A percentile compares a stretch with the other conserved stretches of the same genome.
Conservation (phyloP, 2,329 filamentous ascomycete species). For the Bipolaris cookei region DNA sequence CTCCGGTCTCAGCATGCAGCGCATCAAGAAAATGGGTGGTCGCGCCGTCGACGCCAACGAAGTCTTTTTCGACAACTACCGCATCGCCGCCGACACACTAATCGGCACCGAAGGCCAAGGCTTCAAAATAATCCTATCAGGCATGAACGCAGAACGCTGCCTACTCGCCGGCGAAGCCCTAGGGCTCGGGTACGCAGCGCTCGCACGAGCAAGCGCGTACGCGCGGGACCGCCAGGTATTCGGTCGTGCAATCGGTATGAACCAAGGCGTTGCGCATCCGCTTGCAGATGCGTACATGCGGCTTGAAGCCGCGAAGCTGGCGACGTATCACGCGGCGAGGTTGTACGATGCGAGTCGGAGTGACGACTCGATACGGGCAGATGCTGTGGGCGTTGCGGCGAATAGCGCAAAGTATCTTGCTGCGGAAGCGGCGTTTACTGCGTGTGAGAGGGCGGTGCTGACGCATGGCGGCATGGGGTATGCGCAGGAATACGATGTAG, state of each 20-base stretch:
- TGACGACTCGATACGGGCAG: slow-evolving; percentile 24
- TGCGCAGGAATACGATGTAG: slow-evolving; percentile 67
- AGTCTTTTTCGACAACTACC: slow-evolving; percentile 84
- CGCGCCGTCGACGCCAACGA: slow-evolving; percentile 84
- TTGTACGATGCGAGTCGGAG: slow-evolving; percentile 60
- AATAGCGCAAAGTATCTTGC: slow-evolving; percentile 65
- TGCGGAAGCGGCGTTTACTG: slow-evolving; percentile 66
- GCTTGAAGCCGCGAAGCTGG: slow-evolving; percentile 65
- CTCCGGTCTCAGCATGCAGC: slow-evolving; percentile 69
- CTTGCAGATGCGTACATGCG: slow-evolving; percentile 66
- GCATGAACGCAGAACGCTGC: slow-evolving; percentile 59
- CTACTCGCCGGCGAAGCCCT: slow-evolving; percentile 75
- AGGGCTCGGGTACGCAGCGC: slow-evolving; percentile 75
- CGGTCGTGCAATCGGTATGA: slow-evolving; percentile 63
- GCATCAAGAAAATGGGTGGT: slow-evolving; percentile 86
- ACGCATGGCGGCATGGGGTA: slow-evolving; percentile 69
- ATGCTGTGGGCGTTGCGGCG: slow-evolving; percentile 61
- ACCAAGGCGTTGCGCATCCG: slow-evolving; percentile 66
- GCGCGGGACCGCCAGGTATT: slow-evolving; percentile 61
- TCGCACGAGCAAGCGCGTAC: slow-evolving; percentile 53
- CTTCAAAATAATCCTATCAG: slow-evolving; percentile 69
- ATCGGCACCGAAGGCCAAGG: slow-evolving; percentile 77
- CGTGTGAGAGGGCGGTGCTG: slow-evolving; percentile 64
- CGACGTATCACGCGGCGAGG: slow-evolving; percentile 66
- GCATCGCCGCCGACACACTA: slow-evolving; percentile 66